Base-by-base conservation (phyloP, 495 filamentous ascomycete species). In the Xylaria nigripes region DNA sequence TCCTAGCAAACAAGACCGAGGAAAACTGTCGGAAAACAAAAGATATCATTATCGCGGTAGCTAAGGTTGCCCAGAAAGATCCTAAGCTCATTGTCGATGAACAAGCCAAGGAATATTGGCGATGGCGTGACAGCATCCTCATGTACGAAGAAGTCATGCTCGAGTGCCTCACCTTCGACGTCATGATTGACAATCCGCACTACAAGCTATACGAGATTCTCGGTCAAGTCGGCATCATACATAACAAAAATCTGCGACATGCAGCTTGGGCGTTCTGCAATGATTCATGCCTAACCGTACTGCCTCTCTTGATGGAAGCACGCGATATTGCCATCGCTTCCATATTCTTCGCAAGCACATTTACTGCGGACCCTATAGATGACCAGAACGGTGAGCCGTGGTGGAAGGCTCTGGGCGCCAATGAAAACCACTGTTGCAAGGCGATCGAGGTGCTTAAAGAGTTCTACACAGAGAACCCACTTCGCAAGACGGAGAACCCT, bases 71-170 rank as follows among this genome's bases (percentile, higher is more conserved):
- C 25, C 92, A 95, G 66, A 97, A 98, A 71, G 86, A 97, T 60
- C 74, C 86, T 7, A 84, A 88, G 61, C 78, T 95, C 49, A 68
- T 86, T 10, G 86, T 98, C 22, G 92, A 97, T 62, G 93, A 96
- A 67, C 90, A 96, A 66, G 88, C 84, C 40, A 96, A 95, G 58
- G 93, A 97, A 57, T 98, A 87, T 66, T 98, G 93, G 93, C 78
- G 82, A 64, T 98, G 93, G 93, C 82, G 87, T 45, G 93, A 99
- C 62, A 90, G 84, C 50, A 92, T 99, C 43, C 75, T 96, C 2
- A 81, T 83, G 57, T 85, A 90, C 61, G 93, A 99, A 72, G 95
- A 97, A 61, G 70, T 89, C 41, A 81, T 97, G 70, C 78, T 99
- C 6, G 93, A 99, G 70, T 80, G 79, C 40, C 76, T 97, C 30